Conservation (phyloP, 2,329 filamentous ascomycete species). For the Didymella sp. region DNA sequence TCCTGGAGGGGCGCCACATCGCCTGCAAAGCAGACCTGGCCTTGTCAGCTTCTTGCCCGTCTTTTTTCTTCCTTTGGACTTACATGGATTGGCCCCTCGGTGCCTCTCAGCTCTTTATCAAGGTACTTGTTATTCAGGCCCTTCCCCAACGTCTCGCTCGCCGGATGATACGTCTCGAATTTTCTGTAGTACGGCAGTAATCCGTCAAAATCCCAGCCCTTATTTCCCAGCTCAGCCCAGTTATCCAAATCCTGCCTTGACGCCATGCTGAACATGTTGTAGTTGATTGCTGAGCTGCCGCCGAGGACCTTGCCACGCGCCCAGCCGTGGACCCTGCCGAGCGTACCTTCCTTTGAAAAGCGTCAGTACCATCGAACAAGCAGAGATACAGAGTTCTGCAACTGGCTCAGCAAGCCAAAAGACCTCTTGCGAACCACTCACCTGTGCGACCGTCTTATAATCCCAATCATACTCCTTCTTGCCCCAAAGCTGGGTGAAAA, state of each 20-base stretch:
- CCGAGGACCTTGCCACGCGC: slow-evolving; percentile 42
- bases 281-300: slow-evolving; percentile 52
- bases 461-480: slow-evolving; percentile 45
- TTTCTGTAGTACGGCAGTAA: slow-evolving; percentile 48
- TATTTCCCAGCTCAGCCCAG: slow-evolving; percentile 51
- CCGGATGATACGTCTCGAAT: slow-evolving; percentile 43
- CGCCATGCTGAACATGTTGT: slow-evolving; percentile 40
- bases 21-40: slow-evolving; percentile 32
- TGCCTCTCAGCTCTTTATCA: slow-evolving; percentile 33
- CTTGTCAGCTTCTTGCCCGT: slow-evolving; percentile 3
- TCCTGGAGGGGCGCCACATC: slow-evolving; percentile 35
- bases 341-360: slow-evolving; percentile 31
- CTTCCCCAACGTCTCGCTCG: slow-evolving; percentile 25
- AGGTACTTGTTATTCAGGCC: slow-evolving; percentile 38
- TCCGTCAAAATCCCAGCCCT: slow-evolving; percentile 48
- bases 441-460: slow-evolving; percentile 42
- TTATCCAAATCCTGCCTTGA: slow-evolving; percentile 45
- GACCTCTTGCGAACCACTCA: too few relatives aligned
- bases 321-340: slow-evolving; percentile 32
- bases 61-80: not conserved
- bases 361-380: slow-evolving; percentile 16
- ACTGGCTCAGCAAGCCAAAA: too few relatives aligned
- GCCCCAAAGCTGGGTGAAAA: slow-evolving; percentile 34
- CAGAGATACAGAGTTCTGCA: too few relatives aligned
- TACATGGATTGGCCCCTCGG: slow-evolving; percentile 36